phyloP scores from a whole-genome alignment of 345 rosid genomes.

The Boechera retrofracta region DNA sequence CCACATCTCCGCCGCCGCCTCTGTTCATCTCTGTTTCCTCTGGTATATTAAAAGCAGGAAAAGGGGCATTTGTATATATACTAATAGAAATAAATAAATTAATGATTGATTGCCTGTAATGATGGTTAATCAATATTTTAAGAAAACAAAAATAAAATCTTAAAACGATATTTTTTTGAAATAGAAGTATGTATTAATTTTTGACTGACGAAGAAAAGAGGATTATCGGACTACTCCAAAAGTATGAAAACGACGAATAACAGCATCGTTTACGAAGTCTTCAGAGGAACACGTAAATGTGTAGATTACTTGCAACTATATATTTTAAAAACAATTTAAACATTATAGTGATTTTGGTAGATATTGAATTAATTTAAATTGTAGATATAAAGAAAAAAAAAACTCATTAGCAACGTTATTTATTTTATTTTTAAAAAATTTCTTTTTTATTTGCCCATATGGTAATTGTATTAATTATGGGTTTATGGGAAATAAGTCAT shows the following conservation, averaged over 20 bases:
- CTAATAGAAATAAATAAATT: neutral
- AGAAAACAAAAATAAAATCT: no score
- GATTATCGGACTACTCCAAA: slow-evolving; percentile 13
- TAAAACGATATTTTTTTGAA: no score
- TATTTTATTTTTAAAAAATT: no score
- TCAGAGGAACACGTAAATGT: slow-evolving; percentile 22
- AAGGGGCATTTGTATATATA: neutral
- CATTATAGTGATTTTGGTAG: neutral
- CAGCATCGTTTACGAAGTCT: slow-evolving; percentile 41
- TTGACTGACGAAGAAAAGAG: slow-evolving; percentile 15
- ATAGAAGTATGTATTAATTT: neutral
- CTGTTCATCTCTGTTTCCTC: slow-evolving; percentile 38
- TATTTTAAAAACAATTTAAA: neutral
- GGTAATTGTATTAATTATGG: no score
- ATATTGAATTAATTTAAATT: neutral
- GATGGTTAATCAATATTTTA: slow-evolving; percentile 17
- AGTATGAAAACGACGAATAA: slow-evolving; percentile 39
- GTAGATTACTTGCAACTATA: neutral
- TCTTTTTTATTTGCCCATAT: no score
- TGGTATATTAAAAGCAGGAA: slow-evolving; percentile 3
- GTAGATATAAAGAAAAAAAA: neutral
- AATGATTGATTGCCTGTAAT: slow-evolving; percentile 29
- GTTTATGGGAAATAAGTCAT: no score
- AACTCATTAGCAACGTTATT: neutral
- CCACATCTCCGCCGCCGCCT: slow-evolving; percentile 45